phyloP scores from a whole-genome alignment of 768 basidiomycete species.

The Mrakia hoshinonis region DNA sequence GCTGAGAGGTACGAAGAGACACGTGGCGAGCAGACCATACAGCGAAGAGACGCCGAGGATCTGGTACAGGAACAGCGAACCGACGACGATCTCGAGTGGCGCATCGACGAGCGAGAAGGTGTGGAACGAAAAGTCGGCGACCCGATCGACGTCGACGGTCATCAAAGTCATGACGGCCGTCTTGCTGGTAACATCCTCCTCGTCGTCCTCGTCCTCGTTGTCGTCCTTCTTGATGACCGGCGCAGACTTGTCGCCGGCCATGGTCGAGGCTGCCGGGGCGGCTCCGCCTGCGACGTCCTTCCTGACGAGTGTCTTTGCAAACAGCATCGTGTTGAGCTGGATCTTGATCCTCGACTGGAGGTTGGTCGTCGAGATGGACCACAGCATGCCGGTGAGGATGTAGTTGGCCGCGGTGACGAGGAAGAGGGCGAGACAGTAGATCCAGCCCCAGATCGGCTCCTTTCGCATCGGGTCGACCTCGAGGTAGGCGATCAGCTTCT shows the following conservation, averaged over 20 bases:
- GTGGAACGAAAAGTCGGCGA: constrained; percentile 59
- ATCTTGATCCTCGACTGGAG: constrained; percentile 62
- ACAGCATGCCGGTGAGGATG: constrained; percentile 38
- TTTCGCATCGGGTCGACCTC: constrained; percentile 55
- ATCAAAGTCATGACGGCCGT: constrained; percentile 50
- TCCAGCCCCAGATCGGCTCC: constrained; percentile 62
- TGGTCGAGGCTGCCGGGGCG: constrained; percentile 28
- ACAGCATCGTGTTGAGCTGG: constrained; percentile 75
- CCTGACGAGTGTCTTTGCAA: constrained; percentile 73
- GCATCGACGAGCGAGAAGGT: constrained; percentile 51
- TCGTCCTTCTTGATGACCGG: constrained; percentile 49
- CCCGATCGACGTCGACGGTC: constrained; percentile 87
- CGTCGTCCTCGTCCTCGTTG: constrained; percentile 50
- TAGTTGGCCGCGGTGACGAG: constrained; percentile 39
- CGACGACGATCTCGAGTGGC: constrained; percentile 51
- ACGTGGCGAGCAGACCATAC: constrained; percentile 66
- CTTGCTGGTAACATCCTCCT: constrained; percentile 51
- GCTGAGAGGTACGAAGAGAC: constrained; percentile 60
- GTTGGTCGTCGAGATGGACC: constrained; percentile 55
- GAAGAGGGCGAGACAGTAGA: constrained; percentile 45
- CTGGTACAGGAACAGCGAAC: constrained; percentile 12
- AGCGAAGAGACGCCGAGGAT: constrained; percentile 57
- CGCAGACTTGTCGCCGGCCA: neutral
- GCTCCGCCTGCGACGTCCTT: constrained; percentile 61
- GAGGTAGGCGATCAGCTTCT: constrained; percentile 54